Percentiles rank a stretch among this genome's conserved stretches.
Evolutionary conservation across 1,284 basidiomycete genomes (phyloP).

Genomic region (Tetrapyrgos nigripes): DNA sequence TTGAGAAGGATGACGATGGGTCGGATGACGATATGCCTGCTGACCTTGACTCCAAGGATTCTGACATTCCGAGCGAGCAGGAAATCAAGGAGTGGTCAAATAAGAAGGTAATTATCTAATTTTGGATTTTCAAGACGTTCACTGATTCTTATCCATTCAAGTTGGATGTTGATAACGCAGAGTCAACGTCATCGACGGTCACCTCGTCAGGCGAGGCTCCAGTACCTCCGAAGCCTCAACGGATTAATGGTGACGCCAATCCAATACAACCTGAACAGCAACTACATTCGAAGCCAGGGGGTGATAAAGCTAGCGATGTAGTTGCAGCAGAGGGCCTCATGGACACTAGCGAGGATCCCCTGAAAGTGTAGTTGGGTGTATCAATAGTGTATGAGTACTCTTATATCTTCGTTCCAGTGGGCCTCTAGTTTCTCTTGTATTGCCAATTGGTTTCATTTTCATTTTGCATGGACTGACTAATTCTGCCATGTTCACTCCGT

Average conservation of each 20-base stretch:
- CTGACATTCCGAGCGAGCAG: conserved; percentile 11
- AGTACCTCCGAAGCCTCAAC: conserved; percentile 45
- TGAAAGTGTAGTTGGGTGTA: conserved; percentile 45
- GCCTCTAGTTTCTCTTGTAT: conserved; percentile 10
- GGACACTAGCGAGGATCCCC: conserved; percentile 74
- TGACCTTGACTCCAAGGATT: conserved; percentile 22
- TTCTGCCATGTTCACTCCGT: conserved; percentile 32
- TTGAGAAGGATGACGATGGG: conserved; percentile 49
- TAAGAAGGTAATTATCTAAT: not conserved
- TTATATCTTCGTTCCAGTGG: not conserved
- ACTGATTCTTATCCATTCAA: not conserved
- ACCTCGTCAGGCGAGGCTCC: conserved; percentile 51
- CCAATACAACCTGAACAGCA: conserved; percentile 50
- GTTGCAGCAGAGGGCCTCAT: conserved; percentile 75
- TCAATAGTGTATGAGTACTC: conserved; percentile 10
- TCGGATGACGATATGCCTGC: conserved; percentile 17
- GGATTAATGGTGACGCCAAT: conserved; percentile 6
- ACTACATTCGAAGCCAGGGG: conserved; percentile 58
- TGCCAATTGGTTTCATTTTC: conserved; percentile 16
- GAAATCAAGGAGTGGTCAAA: conserved; percentile 1
- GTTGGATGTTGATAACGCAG: conserved; percentile 19
- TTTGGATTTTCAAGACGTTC: not conserved
- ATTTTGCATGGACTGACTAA: conserved; percentile 20
- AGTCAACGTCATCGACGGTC: conserved; percentile 13
- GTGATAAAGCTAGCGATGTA: conserved; percentile 59